A percentile compares a stretch with the other conserved stretches of the same genome.
phyloP scores from a whole-genome alignment of 495 filamentous ascomycete genomes.

The Penicillium lagena region DNA sequence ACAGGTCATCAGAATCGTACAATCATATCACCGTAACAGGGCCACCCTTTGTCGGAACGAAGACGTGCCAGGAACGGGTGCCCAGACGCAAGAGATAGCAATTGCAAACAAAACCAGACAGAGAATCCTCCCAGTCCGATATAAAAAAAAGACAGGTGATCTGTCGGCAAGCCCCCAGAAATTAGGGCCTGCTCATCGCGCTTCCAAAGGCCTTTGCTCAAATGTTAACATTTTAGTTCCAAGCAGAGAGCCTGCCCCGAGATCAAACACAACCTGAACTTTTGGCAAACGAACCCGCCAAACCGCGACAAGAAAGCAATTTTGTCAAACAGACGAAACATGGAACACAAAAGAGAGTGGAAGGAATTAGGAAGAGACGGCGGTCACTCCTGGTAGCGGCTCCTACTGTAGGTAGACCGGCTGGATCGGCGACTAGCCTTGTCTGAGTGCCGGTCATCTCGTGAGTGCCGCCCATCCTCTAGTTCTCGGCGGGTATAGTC shows the following conservation, averaged over 20 bases:
- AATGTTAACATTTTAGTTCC: constrained; percentile 4
- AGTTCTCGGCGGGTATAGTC: constrained; percentile 30
- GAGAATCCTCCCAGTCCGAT: constrained; percentile 20
- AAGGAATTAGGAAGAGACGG: background rate
- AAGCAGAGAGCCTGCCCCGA: constrained; percentile 10
- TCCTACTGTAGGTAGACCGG: constrained; percentile 29
- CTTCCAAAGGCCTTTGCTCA: background rate
- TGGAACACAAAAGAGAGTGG: background rate
- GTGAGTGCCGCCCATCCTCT: constrained; percentile 22
- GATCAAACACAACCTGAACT: constrained; percentile 10
- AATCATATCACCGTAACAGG: constrained; percentile 39
- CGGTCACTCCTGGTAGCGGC: constrained; percentile 8
- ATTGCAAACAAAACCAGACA: constrained; percentile 18
- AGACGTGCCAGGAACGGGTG: background rate
- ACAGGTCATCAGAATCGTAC: constrained; percentile 45
- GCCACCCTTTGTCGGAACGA: background rate
- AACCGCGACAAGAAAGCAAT: constrained; percentile 2
- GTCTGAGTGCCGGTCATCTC: constrained; percentile 34
- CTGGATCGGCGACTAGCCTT: constrained; percentile 31
- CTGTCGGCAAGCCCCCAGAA: background rate
- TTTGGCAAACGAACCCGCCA: constrained; percentile 11
- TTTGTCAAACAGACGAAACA: background rate
- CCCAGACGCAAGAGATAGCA: constrained; percentile 14
- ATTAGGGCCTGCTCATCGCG: too few relatives aligned
- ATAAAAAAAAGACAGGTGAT: background rate